Conservation (phyloP, 2,329 filamentous ascomycete species). For the Diplocarpon rosae region DNA sequence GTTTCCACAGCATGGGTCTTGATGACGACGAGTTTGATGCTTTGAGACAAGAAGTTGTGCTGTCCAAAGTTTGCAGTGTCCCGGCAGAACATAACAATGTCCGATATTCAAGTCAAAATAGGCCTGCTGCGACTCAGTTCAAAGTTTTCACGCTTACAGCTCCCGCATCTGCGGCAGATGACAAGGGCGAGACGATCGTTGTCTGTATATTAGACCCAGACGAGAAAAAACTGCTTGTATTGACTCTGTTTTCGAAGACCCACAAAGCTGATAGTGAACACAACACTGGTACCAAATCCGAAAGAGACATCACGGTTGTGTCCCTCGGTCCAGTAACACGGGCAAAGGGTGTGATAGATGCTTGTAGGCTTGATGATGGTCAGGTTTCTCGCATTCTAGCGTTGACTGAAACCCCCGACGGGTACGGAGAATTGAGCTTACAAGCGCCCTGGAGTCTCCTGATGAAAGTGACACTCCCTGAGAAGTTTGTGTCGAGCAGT, state of each 20-base stretch:
- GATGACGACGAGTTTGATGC: constrained; percentile 64
- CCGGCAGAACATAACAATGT: constrained; percentile 50
- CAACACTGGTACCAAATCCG: constrained; percentile 21
- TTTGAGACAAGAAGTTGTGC: constrained; percentile 59
- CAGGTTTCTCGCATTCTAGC: constrained; percentile 58
- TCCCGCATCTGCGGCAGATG: constrained; percentile 43
- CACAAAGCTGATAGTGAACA: constrained; percentile 17
- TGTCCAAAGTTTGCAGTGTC: constrained; percentile 60
- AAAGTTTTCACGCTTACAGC: constrained; percentile 59
- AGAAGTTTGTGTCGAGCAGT: constrained; percentile 46
- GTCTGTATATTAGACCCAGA: constrained; percentile 61
- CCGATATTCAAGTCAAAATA: constrained; percentile 45
- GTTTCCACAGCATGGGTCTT: constrained; percentile 60
- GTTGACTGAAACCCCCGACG: constrained; percentile 52
- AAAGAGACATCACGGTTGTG: constrained; percentile 24
- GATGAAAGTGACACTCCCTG: constrained; percentile 53
- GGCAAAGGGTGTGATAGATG: constrained; percentile 59
- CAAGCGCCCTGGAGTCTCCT: constrained; percentile 67
- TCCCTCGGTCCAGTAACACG: constrained; percentile 26
- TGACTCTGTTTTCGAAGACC: constrained; percentile 45
- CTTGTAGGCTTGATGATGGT: constrained; percentile 59
- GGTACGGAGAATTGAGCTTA: constrained; percentile 55
- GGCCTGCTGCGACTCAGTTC: constrained; percentile 42
- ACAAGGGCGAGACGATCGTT: constrained; percentile 43
- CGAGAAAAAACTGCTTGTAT: constrained; percentile 55